Conservation (phyloP, 768 basidiomycete species). For the Hebeloma cylindrosporum region DNA sequence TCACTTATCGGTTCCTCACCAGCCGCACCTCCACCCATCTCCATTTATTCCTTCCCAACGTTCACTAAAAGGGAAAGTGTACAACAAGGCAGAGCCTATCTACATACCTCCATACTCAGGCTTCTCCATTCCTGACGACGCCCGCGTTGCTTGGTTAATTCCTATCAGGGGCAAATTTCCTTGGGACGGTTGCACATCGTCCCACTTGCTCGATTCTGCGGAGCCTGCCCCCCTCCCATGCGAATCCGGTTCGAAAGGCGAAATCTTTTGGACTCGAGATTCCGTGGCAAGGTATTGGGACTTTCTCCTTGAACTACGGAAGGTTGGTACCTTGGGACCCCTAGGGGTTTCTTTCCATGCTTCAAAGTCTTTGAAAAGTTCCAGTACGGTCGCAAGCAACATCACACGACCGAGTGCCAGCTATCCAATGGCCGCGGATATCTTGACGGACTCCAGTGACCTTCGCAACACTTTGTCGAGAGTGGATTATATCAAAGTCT, state of each 20-base stretch:
- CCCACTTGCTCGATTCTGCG: conserved; percentile 35
- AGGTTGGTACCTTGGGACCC: conserved; percentile 39
- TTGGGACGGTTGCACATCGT: conserved; percentile 46
- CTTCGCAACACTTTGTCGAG: neutral
- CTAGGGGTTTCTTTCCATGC: conserved; percentile 52
- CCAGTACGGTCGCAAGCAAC: neutral
- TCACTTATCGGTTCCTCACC: neutral
- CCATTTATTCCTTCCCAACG: conserved; percentile 20
- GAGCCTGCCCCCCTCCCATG: conserved; percentile 21
- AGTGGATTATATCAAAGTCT: conserved; percentile 57
- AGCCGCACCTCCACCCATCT: conserved; percentile 40
- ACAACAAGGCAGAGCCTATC: conserved; percentile 33
- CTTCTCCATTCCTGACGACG: conserved; percentile 30
- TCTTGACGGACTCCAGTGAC: too few relatives aligned
- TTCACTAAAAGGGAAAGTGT: conserved; percentile 28
- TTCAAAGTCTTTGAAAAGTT: conserved; percentile 12
- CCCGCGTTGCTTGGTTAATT: conserved; percentile 55
- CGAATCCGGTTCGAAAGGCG: conserved; percentile 17
- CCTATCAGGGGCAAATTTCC: conserved; percentile 55
- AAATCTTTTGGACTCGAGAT: conserved; percentile 47
- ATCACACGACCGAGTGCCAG: too few relatives aligned
- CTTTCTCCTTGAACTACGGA: conserved; percentile 43
- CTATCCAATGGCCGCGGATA: too few relatives aligned
- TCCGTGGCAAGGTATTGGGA: conserved; percentile 49
- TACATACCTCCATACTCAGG: conserved; percentile 37